Evolutionary conservation across 2,329 filamentous ascomycete genomes (phyloP).

Genomic region (Neopestalotiopsis rosae): DNA sequence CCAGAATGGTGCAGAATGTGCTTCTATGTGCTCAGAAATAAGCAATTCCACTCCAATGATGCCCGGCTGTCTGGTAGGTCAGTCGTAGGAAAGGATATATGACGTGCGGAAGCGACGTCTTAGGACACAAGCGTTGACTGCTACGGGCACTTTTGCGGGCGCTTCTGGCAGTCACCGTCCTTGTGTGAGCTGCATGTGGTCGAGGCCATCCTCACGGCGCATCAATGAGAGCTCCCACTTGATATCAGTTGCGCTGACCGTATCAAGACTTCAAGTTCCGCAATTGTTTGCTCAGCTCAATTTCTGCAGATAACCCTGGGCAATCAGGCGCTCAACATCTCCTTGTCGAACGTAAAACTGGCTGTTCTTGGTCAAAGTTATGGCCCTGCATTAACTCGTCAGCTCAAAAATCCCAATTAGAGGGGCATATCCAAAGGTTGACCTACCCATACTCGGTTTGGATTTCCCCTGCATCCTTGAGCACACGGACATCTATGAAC

Average conservation of each 20-base stretch:
- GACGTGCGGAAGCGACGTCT: no score
- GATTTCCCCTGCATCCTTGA: constrained; percentile 97
- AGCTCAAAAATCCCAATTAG: neutral
- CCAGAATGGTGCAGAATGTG: no score
- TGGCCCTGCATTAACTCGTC: constrained; percentile 66
- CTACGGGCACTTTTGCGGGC: no score
- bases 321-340: constrained; percentile 92
- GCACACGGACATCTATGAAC: constrained; percentile 94
- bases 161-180: no score
- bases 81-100: no score
- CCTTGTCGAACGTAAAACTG: constrained; percentile 97
- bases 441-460: constrained; percentile 97
- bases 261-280: neutral
- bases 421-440: neutral
- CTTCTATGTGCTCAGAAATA: no score
- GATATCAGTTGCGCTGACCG: neutral
- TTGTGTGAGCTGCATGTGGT: no score
- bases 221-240: no score
- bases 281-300: constrained; percentile 64
- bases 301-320: constrained; percentile 93
- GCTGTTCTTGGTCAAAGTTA: constrained; percentile 96
- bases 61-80: no score
- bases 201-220: no score
- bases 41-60: no score
- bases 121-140: no score